Conservation (phyloP, 73 alveolate species). For the Breviolum minutum region DNA sequence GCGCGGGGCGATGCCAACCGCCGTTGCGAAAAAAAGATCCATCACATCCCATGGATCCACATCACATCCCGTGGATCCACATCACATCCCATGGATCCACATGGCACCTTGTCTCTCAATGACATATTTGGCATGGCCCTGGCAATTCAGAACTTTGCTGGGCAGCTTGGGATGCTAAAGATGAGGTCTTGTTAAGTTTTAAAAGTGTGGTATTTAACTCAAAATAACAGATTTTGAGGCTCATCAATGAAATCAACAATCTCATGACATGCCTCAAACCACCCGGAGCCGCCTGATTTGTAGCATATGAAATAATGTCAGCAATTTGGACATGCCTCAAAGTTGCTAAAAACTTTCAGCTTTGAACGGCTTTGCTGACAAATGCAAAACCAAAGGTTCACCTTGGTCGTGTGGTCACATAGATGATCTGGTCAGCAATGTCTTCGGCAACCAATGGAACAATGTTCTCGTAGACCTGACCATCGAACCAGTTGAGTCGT, state of each 20-base stretch:
- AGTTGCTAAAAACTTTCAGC: background rate
- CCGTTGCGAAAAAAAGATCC: no score
- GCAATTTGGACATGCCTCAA: slow-evolving; percentile 79
- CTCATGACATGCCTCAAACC: background rate
- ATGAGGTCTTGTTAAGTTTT: no score
- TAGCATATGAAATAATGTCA: slow-evolving; percentile 73
- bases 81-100: no score
- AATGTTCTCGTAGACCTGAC: slow-evolving; percentile 83
- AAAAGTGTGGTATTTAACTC: no score
- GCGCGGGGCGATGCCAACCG: background rate
- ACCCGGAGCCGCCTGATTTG: slow-evolving; percentile 52
- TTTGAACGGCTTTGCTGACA: background rate
- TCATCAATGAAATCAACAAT: no score
- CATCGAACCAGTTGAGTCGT: no score
- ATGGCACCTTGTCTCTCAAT: slow-evolving; percentile 38
- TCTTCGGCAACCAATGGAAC: slow-evolving; percentile 80
- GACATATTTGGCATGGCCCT: slow-evolving; percentile 90
- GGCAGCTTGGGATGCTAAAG: no score
- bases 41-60: no score
- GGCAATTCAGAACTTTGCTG: background rate
- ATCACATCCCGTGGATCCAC: no score
- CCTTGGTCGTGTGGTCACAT: slow-evolving; percentile 67
- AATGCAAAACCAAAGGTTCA: background rate
- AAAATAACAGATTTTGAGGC: no score
- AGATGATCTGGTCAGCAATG: slow-evolving; percentile 51